phyloP scores from a whole-genome alignment of 306 rosid genomes.

The Pachyrhizus erosus region DNA sequence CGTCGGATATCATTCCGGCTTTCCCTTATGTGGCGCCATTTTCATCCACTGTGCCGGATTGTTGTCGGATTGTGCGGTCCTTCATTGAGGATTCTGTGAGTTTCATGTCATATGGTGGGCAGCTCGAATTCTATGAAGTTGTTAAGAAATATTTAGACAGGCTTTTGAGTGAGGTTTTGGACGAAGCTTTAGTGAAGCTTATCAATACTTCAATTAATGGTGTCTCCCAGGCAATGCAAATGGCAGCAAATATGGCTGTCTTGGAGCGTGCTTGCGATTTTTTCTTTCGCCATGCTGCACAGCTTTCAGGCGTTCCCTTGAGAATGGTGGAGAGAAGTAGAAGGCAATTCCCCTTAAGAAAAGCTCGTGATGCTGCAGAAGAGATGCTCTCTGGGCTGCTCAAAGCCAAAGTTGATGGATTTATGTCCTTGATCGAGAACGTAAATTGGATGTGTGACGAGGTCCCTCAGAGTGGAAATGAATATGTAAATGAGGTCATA shows the following conservation, averaged over 20 bases:
- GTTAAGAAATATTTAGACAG: constrained; percentile 93
- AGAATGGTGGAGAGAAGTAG: constrained; percentile 96
- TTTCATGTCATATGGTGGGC: constrained; percentile 98
- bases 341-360: constrained; percentile 82
- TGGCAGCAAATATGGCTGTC: constrained; percentile 97
- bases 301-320: constrained; percentile 91
- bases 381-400: constrained; percentile 69
- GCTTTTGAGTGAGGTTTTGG: constrained; percentile 80
- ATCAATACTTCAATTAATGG: constrained; percentile 75
- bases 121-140: constrained; percentile 90
- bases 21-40: constrained; percentile 94
- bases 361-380: constrained; percentile 93
- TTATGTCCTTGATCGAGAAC: constrained; percentile 81
- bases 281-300: constrained; percentile 97
- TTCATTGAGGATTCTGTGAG: constrained; percentile 97
- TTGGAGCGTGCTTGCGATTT: constrained; percentile 97
- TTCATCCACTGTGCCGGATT: constrained; percentile 93
- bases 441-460: constrained; percentile 95
- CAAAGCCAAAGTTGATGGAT: constrained; percentile 73
- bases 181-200: constrained; percentile 84
- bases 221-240: constrained; percentile 94
- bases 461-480: constrained; percentile 76
- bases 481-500: constrained; percentile 89
- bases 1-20: constrained; percentile 82
- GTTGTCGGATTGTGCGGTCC: constrained; percentile 96